Evolutionary conservation across 169 alveolate genomes (phyloP).

Genomic region (Plasmodium billcollinsi): DNA sequence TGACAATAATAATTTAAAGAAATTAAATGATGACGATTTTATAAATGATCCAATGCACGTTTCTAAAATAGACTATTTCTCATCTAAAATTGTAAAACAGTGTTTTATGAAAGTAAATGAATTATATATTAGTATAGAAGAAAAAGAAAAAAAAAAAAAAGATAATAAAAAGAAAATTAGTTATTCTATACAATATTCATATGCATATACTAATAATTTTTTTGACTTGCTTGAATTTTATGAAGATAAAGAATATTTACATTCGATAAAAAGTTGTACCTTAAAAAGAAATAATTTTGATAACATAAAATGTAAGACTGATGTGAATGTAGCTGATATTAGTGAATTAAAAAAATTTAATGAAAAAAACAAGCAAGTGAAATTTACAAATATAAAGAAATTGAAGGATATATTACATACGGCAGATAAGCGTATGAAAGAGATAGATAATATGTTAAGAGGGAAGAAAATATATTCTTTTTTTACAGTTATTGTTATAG

Average conservation of each 20-base stretch:
- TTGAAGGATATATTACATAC: conserved; percentile 40
- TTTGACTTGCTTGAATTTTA: conserved; percentile 47
- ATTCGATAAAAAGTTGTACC: conserved; percentile 62
- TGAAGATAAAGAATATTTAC: conserved; percentile 36
- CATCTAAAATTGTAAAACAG: no score
- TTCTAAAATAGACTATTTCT: conserved; percentile 6
- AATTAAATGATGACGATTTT: background rate
- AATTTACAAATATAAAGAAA: conserved; percentile 41
- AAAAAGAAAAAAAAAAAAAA: conserved; percentile 3
- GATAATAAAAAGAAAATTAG: conserved; percentile 7
- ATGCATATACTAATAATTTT: background rate
- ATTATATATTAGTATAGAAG: conserved; percentile 18
- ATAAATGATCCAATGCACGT: background rate
- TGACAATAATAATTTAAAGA: conserved; percentile 9
- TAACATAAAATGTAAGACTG: background rate
- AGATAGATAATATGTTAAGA: conserved; percentile 8
- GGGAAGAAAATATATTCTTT: conserved; percentile 5
- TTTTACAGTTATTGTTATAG: conserved; percentile 34
- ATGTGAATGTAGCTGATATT: background rate
- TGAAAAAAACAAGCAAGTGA: conserved; percentile 25
- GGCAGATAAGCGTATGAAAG: conserved; percentile 33
- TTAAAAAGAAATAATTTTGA: conserved; percentile 33
- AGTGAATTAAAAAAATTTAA: conserved; percentile 48
- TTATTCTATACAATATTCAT: conserved; percentile 34
- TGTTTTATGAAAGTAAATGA: background rate